Evolutionary conservation across 208 protist genomes (phyloP), one percentile per base, ranked within the genome.

Genomic region (Wallacemonas sp.): DNA sequence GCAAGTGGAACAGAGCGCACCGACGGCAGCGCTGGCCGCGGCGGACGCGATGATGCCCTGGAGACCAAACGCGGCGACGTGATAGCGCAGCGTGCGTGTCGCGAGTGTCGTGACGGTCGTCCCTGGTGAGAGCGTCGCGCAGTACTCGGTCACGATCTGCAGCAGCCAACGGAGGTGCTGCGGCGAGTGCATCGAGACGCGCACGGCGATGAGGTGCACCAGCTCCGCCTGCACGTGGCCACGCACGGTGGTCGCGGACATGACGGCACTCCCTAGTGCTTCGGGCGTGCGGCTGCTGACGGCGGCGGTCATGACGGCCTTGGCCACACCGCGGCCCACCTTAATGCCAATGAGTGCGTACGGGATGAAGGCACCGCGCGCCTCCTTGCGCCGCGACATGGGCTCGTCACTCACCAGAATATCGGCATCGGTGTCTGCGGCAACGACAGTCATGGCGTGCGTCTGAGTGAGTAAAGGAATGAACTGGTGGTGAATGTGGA

Each of bases 61-160:
- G 3, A 92, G 19, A 27, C 81, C 85, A 17, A 87, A 73, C n/a
- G 68, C 66, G 19, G 61, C 70, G 21, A 92, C 69, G 33, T 92
- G 85, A 30, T 79, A 78, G 0, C 70, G 60, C 26, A 87, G 62
- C n/a, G 81, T 69, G 24, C 74, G 72, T 32, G 65, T 70, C 29
- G 73, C 80, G 1, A 88, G 70, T 26, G 72, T 62, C 12, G 55
- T 60, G 52, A 78, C n/a, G 21, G 81, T 67, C 11, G 34, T 30
- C 24, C 32, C 46, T 17, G 61, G 19, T n/a, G 55, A 27, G 39
- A 61, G 72, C 4, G 54, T 71, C 0, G 73, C 66, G 8, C 78
- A 73, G 44, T 52, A 78, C 49, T 72, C 48, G 2, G 66, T 57
- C 1, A 83, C 61, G 11, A 74, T 36, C 3, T 60, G 33, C 8